phyloP scores from a whole-genome alignment of 2,329 filamentous ascomycete species.

The Rhexocercosporidium sp. region DNA sequence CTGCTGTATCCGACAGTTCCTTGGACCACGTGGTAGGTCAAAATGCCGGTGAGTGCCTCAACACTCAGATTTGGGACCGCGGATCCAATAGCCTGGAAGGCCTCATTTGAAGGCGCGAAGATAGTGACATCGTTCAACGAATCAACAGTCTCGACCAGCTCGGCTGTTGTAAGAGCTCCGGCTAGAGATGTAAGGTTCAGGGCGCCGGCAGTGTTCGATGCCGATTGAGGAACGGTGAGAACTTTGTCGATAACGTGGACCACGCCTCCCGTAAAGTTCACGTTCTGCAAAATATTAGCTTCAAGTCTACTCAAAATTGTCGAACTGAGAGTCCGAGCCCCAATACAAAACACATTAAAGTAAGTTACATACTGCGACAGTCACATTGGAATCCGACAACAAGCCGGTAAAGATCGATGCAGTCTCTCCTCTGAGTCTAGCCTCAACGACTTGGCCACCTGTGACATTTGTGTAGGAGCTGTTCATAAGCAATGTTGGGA shows the following conservation, averaged over 20 bases:
- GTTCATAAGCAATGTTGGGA: conserved; percentile 49
- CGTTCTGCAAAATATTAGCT: conserved; percentile 44
- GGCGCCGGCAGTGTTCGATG: conserved; percentile 42
- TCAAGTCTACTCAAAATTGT: background rate
- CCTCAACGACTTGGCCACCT: conserved; percentile 51
- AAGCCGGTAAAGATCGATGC: conserved; percentile 44
- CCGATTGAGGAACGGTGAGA: conserved; percentile 49
- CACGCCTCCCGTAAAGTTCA: conserved; percentile 55
- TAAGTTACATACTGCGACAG: conserved; percentile 34
- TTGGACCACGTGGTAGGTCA: conserved; percentile 44
- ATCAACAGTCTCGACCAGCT: conserved; percentile 45
- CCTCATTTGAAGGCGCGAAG: conserved; percentile 42
- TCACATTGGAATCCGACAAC: conserved; percentile 29
- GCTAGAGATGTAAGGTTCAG: conserved; percentile 44
- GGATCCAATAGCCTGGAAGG: conserved; percentile 42
- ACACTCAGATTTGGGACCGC: conserved; percentile 35
- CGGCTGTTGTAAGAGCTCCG: conserved; percentile 40
- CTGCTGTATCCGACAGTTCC: conserved; percentile 39
- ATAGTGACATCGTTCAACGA: conserved; percentile 57
- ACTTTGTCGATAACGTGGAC: conserved; percentile 57
- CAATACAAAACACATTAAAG: background rate
- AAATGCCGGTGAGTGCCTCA: conserved; percentile 33
- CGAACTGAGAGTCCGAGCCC: background rate
- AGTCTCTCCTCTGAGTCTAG: conserved; percentile 48
- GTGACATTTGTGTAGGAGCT: conserved; percentile 54